phyloP scores from a whole-genome alignment of 371 early-diverging fungal genomes.

The Rhizopus microsporus region DNA sequence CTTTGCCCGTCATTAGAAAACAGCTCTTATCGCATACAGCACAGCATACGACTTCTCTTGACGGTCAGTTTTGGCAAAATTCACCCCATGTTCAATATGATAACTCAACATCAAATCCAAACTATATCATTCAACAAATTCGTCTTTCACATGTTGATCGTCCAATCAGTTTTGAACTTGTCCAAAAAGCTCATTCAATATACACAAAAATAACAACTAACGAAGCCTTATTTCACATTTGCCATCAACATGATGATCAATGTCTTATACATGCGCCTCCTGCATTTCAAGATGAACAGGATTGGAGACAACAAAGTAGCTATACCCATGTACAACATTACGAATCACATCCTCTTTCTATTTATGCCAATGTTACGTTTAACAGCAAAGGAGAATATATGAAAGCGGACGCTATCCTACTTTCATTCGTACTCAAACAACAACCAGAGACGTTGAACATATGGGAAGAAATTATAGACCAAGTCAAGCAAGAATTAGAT shows the following conservation, averaged over 20 bases:
- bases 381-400: constrained; percentile 26
- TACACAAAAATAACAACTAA: constrained; percentile 26
- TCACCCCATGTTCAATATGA: constrained; percentile 35
- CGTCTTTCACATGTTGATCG: constrained; percentile 27
- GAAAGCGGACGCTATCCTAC: constrained; percentile 52
- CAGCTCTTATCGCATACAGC: constrained; percentile 11
- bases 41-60: constrained; percentile 18
- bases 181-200: constrained; percentile 24
- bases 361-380: constrained; percentile 45
- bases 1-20: constrained; percentile 21
- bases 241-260: constrained; percentile 27
- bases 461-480: constrained; percentile 20
- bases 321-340: constrained; percentile 21
- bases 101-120: constrained; percentile 22
- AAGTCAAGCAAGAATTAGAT: constrained; percentile 17
- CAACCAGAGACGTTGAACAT: constrained; percentile 9
- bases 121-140: constrained; percentile 38
- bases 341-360: constrained; percentile 43
- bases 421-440: constrained; percentile 27
- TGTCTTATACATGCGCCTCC: constrained; percentile 61
- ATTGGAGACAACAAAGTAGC: constrained; percentile 24
- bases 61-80: constrained; percentile 40
- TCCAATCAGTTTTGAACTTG: constrained; percentile 25
- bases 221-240: constrained; percentile 23
- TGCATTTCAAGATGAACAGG: constrained; percentile 32